phyloP scores from a whole-genome alignment of 2,329 filamentous ascomycete genomes.

The Cytospora paraplurivora region DNA sequence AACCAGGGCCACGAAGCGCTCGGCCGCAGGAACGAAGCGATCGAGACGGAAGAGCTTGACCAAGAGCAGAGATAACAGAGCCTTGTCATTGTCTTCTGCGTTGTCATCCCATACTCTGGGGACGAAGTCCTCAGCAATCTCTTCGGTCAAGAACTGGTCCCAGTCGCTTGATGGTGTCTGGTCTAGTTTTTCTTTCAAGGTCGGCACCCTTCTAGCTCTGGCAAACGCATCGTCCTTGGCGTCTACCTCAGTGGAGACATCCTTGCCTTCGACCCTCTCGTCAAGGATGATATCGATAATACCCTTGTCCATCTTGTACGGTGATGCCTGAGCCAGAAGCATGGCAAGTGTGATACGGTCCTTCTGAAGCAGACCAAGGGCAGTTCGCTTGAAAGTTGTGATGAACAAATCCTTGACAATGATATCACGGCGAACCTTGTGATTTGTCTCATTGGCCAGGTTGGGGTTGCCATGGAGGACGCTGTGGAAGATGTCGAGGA shows the following conservation, averaged over 20 bases:
- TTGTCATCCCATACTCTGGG: slow-evolving; percentile 73
- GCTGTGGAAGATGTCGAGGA: slow-evolving; percentile 94
- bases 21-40: slow-evolving; percentile 88
- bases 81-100: slow-evolving; percentile 69
- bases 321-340: slow-evolving; percentile 92
- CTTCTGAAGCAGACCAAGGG: slow-evolving; percentile 86
- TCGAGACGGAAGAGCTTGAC: slow-evolving; percentile 96
- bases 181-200: slow-evolving; percentile 74
- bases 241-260: slow-evolving; percentile 71
- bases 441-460: slow-evolving; percentile 69
- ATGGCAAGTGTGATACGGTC: slow-evolving; percentile 93
- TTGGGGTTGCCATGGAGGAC: slow-evolving; percentile 82
- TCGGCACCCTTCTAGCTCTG: slow-evolving; percentile 67
- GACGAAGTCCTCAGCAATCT: slow-evolving; percentile 82
- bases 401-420: slow-evolving; percentile 92
- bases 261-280: slow-evolving; percentile 70
- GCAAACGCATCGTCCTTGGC: slow-evolving; percentile 69
- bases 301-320: slow-evolving; percentile 90
- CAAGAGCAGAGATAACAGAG: slow-evolving; percentile 80
- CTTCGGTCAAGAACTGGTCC: slow-evolving; percentile 81
- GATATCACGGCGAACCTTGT: slow-evolving; percentile 79
- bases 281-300: slow-evolving; percentile 88
- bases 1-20: slow-evolving; percentile 84
- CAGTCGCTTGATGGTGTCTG: slow-evolving; percentile 65
- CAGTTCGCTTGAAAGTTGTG: slow-evolving; percentile 90